Percentiles rank a stretch among this genome's conserved stretches.
phyloP scores from a whole-genome alignment of 1,139 yeast species.

The Geotrichum fermentans region DNA sequence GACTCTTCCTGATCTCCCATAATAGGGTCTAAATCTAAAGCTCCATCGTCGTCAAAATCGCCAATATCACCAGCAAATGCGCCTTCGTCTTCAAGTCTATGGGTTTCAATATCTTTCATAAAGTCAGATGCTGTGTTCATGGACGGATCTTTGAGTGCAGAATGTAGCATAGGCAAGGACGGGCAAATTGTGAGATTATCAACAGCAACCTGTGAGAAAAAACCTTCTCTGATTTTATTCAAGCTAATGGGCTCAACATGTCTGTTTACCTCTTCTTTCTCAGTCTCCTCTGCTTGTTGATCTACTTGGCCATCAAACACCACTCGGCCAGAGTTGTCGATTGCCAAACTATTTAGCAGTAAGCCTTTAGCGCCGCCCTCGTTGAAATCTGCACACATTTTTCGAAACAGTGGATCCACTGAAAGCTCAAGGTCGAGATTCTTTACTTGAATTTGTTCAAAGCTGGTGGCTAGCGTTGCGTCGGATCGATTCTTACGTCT shows the following conservation, averaged over 20 bases:
- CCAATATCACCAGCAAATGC: conserved; percentile 24
- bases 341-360: conserved; percentile 62
- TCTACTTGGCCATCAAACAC: conserved; percentile 49
- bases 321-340: conserved; percentile 57
- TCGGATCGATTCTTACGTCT: conserved; percentile 34
- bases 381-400: conserved; percentile 86
- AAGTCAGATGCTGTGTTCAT: conserved; percentile 24
- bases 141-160: conserved; percentile 51
- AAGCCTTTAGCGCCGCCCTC: conserved; percentile 93
- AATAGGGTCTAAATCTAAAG: conserved; percentile 27
- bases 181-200: conserved; percentile 54
- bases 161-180: conserved; percentile 52
- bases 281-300: conserved; percentile 24
- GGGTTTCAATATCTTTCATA: conserved; percentile 24
- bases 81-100: conserved; percentile 8
- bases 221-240: conserved; percentile 20
- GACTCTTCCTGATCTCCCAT: conserved; percentile 31
- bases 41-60: conserved; percentile 26
- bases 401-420: conserved; percentile 84
- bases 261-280: conserved; percentile 4
- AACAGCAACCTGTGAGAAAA: conserved; percentile 32
- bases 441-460: conserved; percentile 57
- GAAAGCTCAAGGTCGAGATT: conserved; percentile 71
- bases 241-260: conserved; percentile 20
- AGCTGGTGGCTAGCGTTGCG: conserved; percentile 48